These are phyloP conservation scores for Aspergillus fumigatus DNA, from an alignment of 2,329 filamentous ascomycete genomes.

Conservation along the genomic window DNA sequence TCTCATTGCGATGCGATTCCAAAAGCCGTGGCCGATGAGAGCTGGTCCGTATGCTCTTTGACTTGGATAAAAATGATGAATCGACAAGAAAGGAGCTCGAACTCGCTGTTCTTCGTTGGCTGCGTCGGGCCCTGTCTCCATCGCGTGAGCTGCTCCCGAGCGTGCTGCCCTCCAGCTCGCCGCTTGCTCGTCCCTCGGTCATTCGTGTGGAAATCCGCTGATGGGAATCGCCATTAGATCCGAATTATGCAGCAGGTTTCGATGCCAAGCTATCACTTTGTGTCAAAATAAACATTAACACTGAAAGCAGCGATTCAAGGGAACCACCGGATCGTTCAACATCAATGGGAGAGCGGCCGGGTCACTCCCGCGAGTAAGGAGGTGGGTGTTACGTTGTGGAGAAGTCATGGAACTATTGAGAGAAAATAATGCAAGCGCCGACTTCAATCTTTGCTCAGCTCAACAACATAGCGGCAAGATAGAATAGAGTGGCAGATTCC, in stretches of 20 bases:
- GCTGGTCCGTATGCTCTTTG: constrained; percentile 23
- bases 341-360: constrained; percentile 16
- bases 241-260: constrained; percentile 1
- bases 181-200: constrained; percentile 26
- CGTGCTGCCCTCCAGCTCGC: constrained; percentile 35
- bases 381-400: constrained; percentile 11
- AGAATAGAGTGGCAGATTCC: neutral
- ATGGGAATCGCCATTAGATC: constrained; percentile 16
- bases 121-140: constrained; percentile 22
- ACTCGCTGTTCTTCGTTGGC: constrained; percentile 24
- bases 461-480: neutral
- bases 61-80: constrained; percentile 29
- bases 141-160: constrained; percentile 35
- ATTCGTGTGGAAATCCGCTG: constrained; percentile 18
- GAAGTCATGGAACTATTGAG: constrained; percentile 18
- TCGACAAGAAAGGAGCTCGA: constrained; percentile 47
- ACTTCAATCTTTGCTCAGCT: neutral
- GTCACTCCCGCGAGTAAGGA: constrained; percentile 19
- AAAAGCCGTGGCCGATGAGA: constrained; percentile 21
- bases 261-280: neutral
- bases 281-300: neutral
- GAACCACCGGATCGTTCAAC: constrained; percentile 9
- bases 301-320: neutral
- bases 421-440: neutral
- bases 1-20: constrained; percentile 33